Evolutionary conservation across 495 filamentous ascomycete genomes (phyloP).

Genomic region (Tuber aestivum): DNA sequence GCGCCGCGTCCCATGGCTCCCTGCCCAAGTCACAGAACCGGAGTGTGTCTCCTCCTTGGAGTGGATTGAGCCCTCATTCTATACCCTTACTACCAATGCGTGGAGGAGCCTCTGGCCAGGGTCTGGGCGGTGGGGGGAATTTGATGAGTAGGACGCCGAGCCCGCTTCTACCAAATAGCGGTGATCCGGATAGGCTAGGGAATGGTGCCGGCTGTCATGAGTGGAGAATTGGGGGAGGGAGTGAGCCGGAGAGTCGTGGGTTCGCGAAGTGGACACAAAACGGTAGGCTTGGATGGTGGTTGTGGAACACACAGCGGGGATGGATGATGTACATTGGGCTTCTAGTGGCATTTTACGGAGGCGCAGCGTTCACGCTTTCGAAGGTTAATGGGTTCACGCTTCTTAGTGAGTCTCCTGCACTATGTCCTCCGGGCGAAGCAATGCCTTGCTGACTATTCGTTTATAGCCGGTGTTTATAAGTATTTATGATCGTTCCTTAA

Average conservation of each 20-base stretch:
- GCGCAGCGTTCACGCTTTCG: constrained; percentile 46
- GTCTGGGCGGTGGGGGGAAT: constrained; percentile 9
- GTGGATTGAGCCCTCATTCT: constrained; percentile 16
- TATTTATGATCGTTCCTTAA: constrained; percentile 9
- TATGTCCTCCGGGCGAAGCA: neutral
- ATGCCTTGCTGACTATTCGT: constrained; percentile 27
- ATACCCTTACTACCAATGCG: constrained; percentile 38
- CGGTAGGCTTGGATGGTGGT: constrained; percentile 49
- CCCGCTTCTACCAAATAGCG: constrained; percentile 19
- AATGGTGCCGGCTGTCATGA: constrained; percentile 6
- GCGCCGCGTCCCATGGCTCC: neutral
- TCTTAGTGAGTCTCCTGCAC: constrained; percentile 41
- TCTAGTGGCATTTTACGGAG: constrained; percentile 47
- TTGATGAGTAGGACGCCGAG: constrained; percentile 35
- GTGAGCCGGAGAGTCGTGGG: constrained; percentile 30
- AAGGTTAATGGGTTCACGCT: constrained; percentile 52
- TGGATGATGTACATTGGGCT: constrained; percentile 51
- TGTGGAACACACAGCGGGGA: constrained; percentile 49
- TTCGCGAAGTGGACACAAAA: constrained; percentile 43
- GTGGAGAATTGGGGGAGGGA: constrained; percentile 28
- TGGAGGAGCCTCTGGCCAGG: constrained; percentile 14
- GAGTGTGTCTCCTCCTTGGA: constrained; percentile 34
- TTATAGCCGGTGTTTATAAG: constrained; percentile 51
- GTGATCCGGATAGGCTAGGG: constrained; percentile 21
- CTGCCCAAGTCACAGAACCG: constrained; percentile 31